These are phyloP conservation scores for Alternaria sp. DNA, from an alignment of 2,329 filamentous ascomycete species.

Conservation along the genomic window DNA sequence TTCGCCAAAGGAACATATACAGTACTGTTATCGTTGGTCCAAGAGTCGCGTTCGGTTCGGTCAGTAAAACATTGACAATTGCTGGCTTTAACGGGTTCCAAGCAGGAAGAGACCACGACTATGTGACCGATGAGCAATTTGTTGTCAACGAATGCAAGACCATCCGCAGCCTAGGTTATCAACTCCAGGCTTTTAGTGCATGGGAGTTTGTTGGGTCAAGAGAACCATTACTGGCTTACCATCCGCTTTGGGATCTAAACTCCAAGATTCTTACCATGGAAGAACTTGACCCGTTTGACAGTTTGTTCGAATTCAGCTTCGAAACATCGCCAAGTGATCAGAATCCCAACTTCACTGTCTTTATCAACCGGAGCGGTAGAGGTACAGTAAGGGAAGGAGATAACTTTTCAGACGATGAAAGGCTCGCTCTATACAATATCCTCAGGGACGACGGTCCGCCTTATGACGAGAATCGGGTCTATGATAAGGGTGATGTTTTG, in stretches of 20 bases:
- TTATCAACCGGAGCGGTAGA: not conserved
- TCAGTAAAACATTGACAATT: not conserved
- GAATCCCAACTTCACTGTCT: not conserved
- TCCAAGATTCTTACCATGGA: not conserved
- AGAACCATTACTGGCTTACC: not conserved
- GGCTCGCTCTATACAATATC: not conserved
- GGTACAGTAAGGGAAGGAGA: not conserved
- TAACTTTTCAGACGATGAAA: not conserved
- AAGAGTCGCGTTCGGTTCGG: not conserved
- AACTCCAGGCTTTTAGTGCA: not conserved
- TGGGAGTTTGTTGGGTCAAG: not conserved
- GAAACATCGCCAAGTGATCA: not conserved
- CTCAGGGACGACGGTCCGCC: not conserved
- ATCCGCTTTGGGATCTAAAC: not conserved
- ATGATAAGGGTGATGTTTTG: not conserved
- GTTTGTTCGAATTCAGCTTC: not conserved
- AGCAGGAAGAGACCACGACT: fast-evolving
- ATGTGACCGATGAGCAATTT: not conserved
- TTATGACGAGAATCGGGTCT: not conserved
- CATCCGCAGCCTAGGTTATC: not conserved
- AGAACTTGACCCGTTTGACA: fast-evolving
- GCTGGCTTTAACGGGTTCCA: no score
- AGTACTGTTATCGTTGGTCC: not conserved
- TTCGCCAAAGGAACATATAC: not conserved
- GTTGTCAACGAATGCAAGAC: not conserved